Percentiles rank a stretch among this genome's conserved stretches.
Conservation (phyloP, 768 basidiomycete species). For the Phaeotremella fagi region DNA sequence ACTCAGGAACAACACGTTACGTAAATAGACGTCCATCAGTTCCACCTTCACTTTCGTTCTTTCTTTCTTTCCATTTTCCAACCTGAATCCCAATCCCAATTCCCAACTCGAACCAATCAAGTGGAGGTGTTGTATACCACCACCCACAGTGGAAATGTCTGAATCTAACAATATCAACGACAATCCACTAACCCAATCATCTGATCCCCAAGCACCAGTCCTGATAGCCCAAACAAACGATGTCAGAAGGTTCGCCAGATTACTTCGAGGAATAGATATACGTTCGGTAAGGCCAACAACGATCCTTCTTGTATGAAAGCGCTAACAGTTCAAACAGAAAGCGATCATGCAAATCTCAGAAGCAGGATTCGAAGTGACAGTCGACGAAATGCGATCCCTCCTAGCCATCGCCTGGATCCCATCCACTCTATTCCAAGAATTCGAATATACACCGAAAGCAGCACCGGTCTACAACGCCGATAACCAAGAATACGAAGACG, state of each 20-base stretch:
- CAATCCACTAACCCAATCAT: too few relatives aligned
- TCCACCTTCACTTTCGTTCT: too few relatives aligned
- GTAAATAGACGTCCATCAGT: too few relatives aligned
- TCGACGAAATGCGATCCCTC: conserved; percentile 78
- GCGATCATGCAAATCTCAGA: conserved; percentile 69
- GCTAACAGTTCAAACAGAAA: conserved; percentile 44
- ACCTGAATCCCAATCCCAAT: too few relatives aligned
- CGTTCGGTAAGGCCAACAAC: conserved; percentile 58
- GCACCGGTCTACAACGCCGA: conserved; percentile 28
- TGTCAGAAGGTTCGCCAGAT: conserved; percentile 69
- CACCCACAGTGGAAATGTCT: too few relatives aligned
- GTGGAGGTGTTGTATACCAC: too few relatives aligned
- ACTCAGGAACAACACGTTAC: too few relatives aligned
- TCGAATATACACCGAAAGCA: conserved; percentile 53
- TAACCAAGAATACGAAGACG: conserved; percentile 42
- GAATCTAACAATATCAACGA: too few relatives aligned
- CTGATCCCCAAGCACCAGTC: conserved; percentile 38
- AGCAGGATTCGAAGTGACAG: conserved; percentile 68
- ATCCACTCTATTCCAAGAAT: conserved; percentile 72
- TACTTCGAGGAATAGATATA: conserved; percentile 79
- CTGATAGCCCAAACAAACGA: conserved; percentile 54
- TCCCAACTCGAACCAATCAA: too few relatives aligned
- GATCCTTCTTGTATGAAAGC: not conserved
- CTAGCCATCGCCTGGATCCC: conserved; percentile 83
- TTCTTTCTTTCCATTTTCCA: too few relatives aligned